Evolutionary conservation across 306 rosid species (phyloP).

Genomic region (Carpinus viminea): DNA sequence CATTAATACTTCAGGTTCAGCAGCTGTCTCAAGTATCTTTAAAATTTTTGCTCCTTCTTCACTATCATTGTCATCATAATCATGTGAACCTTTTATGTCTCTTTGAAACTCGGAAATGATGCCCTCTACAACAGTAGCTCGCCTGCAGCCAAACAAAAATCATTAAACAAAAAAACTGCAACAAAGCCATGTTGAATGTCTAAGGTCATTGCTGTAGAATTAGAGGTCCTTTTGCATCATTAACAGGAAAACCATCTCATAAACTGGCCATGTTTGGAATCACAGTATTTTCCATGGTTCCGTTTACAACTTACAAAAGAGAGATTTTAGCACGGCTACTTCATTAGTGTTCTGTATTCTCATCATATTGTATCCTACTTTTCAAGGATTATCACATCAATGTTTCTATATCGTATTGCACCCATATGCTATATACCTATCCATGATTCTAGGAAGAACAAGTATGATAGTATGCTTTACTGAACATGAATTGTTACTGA

Average conservation of each 20-base stretch:
- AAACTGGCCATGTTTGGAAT: background rate
- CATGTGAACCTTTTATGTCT: constrained; percentile 41
- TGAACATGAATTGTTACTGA: background rate
- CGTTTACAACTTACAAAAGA: background rate
- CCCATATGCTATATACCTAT: background rate
- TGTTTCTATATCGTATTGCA: background rate
- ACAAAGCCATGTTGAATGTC: background rate
- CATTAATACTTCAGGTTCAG: constrained; percentile 87
- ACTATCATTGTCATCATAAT: constrained; percentile 51
- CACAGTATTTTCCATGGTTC: no score
- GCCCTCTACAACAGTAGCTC: constrained; percentile 65
- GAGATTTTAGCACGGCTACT: background rate
- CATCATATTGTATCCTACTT: background rate
- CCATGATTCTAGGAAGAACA: constrained; percentile 5
- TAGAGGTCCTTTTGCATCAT: background rate
- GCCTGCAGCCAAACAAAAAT: constrained; percentile 49
- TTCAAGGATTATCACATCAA: background rate
- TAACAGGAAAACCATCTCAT: background rate
- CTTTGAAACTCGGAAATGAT: constrained; percentile 62
- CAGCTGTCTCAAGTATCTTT: constrained; percentile 76
- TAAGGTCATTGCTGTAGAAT: background rate
- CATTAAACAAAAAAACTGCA: constrained; percentile 1
- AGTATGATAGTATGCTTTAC: background rate
- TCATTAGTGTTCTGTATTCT: background rate
- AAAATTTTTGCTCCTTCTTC: constrained; percentile 84